Evolutionary conservation across 768 basidiomycete species (phyloP).

Genomic region (Hygrophorus pudorinus): DNA sequence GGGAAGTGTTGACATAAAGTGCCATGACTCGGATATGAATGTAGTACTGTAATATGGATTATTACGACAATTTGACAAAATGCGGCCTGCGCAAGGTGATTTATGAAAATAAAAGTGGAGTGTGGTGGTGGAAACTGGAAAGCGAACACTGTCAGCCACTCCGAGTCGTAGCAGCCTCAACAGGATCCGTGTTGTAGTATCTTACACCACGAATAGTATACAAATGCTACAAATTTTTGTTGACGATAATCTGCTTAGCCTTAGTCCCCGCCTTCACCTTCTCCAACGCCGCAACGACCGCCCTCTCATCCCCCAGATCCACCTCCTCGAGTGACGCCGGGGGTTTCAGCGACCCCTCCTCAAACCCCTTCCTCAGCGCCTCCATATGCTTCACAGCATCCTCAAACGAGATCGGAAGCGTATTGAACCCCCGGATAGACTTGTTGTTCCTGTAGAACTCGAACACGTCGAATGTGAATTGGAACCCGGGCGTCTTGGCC

Average conservation of each 20-base stretch:
- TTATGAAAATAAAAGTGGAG: not conserved
- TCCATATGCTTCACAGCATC: too few relatives aligned
- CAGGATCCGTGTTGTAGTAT: too few relatives aligned
- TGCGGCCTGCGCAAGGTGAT: not conserved
- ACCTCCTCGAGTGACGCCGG: not conserved
- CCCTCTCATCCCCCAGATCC: conserved; percentile 3
- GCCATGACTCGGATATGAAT: not conserved
- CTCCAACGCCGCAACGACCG: conserved; percentile 1
- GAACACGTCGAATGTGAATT: conserved; percentile 6
- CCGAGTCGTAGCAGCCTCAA: too few relatives aligned
- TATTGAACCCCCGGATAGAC: conserved; percentile 5
- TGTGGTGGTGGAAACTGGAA: too few relatives aligned
- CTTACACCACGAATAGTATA: too few relatives aligned
- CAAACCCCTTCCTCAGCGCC: conserved; percentile 2
- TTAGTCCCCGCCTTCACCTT: conserved; percentile 6
- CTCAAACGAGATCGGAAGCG: not conserved
- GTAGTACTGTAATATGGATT: too few relatives aligned
- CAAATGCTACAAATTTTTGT: not conserved
- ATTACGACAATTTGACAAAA: too few relatives aligned
- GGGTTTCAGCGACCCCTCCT: conserved; percentile 3
- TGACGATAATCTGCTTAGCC: conserved; percentile 6
- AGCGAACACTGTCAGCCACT: too few relatives aligned
- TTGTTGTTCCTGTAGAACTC: conserved; percentile 7
- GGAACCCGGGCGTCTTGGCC: conserved; percentile 5
- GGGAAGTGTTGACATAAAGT: not conserved